A percentile compares a stretch with the other conserved stretches of the same genome.
phyloP scores from a whole-genome alignment of 169 alveolate species.

The Plasmodium coatneyi region DNA sequence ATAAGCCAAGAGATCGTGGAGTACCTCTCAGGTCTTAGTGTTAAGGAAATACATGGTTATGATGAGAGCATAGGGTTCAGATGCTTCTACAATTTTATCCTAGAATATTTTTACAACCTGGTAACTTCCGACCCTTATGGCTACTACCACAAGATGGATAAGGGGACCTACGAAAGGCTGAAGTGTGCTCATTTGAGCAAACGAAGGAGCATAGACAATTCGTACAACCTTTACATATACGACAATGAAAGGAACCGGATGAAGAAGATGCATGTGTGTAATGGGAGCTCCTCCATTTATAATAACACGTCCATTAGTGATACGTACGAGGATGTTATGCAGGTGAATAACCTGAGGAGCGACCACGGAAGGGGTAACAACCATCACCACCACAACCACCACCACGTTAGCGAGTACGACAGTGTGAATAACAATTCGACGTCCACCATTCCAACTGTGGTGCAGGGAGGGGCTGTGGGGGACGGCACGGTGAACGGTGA shows the following conservation, averaged over 20 bases:
- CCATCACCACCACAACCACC: too few species aligned
- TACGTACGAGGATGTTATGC: background rate
- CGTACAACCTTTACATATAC: slow-evolving; percentile 23
- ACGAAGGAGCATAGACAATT: background rate
- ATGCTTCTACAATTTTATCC: slow-evolving; percentile 61
- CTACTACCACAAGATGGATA: slow-evolving; percentile 33
- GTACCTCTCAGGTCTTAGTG: slow-evolving; percentile 75
- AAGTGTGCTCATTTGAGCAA: slow-evolving; percentile 21
- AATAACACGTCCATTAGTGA: slow-evolving; percentile 3
- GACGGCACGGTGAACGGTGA: background rate
- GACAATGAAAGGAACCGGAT: slow-evolving; percentile 28
- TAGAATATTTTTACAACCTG: slow-evolving; percentile 34
- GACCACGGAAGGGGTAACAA: background rate
- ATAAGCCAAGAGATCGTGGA: slow-evolving; percentile 74
- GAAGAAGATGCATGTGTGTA: slow-evolving; percentile 39
- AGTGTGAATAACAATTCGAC: background rate
- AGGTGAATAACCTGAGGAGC: background rate
- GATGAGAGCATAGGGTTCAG: slow-evolving; percentile 72
- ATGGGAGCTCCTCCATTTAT: slow-evolving; percentile 4
- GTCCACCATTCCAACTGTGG: background rate
- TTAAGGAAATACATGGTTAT: slow-evolving; percentile 80
- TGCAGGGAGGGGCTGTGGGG: background rate
- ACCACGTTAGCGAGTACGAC: background rate
- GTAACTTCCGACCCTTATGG: slow-evolving; percentile 32
- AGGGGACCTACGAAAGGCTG: slow-evolving; percentile 20